phyloP scores from a whole-genome alignment of 129 eudicot genomes.

The Calendula officinalis region DNA sequence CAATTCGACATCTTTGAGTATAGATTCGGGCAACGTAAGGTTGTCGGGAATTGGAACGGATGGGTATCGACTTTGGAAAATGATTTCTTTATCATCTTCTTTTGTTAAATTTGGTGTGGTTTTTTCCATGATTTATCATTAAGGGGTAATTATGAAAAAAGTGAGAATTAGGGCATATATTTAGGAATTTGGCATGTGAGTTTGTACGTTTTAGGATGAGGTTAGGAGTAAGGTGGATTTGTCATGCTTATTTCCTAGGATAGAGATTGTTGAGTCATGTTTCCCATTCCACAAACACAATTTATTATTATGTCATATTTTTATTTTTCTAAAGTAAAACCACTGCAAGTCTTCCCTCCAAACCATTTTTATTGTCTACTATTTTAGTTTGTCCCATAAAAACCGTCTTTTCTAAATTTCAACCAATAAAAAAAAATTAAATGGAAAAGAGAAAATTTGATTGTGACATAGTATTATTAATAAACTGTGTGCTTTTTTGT shows the following conservation, averaged over 20 bases:
- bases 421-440: too few relatives aligned
- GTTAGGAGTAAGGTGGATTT: conserved; percentile 29
- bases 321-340: too few relatives aligned
- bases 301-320: too few relatives aligned
- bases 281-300: conserved; percentile 20
- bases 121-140: conserved; percentile 35
- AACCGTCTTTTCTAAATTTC: too few relatives aligned
- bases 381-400: too few relatives aligned
- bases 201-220: conserved; percentile 38
- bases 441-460: too few relatives aligned
- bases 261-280: conserved; percentile 52
- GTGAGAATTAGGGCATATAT: conserved; percentile 2
- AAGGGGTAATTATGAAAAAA: neutral
- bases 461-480: too few relatives aligned
- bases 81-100: conserved; percentile 42
- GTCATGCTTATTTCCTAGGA: conserved; percentile 42
- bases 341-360: too few relatives aligned
- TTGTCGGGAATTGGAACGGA: conserved; percentile 69
- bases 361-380: too few relatives aligned
- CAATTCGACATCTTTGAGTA: conserved; percentile 58
- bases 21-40: conserved; percentile 71
- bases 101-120: conserved; percentile 17
- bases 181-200: conserved; percentile 14
- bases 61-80: conserved; percentile 63
- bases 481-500: too few relatives aligned